A percentile compares a stretch with the other conserved stretches of the same genome.
phyloP scores from a whole-genome alignment of 805 yeast species.

The Teunomyces panamensis region DNA sequence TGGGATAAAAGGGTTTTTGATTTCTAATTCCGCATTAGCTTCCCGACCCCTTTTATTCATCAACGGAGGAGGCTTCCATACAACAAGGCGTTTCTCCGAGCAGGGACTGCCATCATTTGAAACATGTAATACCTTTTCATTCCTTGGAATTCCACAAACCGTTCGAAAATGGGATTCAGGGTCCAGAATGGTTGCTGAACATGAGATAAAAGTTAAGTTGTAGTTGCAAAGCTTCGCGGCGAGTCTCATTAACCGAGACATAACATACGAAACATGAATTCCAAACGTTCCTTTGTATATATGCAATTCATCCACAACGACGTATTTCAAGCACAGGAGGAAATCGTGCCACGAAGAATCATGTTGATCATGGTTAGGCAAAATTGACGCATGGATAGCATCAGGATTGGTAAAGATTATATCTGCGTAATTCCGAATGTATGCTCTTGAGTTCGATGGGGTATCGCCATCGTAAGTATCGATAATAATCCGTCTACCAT shows the following conservation, averaged over 20 bases:
- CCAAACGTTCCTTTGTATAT: constrained; percentile 90
- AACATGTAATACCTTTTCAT: constrained; percentile 52
- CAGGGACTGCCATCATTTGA: constrained; percentile 85
- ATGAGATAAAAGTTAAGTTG: constrained; percentile 69
- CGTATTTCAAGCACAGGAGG: constrained; percentile 59
- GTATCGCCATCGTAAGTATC: constrained; percentile 97
- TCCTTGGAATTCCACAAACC: constrained; percentile 60
- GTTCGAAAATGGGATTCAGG: constrained; percentile 72
- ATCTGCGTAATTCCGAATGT: constrained; percentile 61
- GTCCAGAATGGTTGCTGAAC: constrained; percentile 87
- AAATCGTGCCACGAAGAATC: constrained; percentile 62
- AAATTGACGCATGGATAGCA: constrained; percentile 77
- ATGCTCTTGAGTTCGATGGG: constrained; percentile 48
- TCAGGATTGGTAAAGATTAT: constrained; percentile 95
- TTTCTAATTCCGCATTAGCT: background rate
- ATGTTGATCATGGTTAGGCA: constrained; percentile 62
- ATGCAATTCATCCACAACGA: constrained; percentile 85
- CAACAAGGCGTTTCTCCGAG: constrained; percentile 69
- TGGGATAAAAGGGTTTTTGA: constrained; percentile 21
- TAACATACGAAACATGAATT: constrained; percentile 80
- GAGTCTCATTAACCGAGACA: constrained; percentile 74
- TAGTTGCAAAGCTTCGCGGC: constrained; percentile 46
- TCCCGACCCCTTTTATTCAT: constrained; percentile 51
- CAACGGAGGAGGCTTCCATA: constrained; percentile 80
- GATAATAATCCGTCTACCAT: constrained; percentile 45